These are phyloP conservation scores for Metschnikowia cubensis DNA, from an alignment of 805 yeast species.

Conservation along the genomic window DNA sequence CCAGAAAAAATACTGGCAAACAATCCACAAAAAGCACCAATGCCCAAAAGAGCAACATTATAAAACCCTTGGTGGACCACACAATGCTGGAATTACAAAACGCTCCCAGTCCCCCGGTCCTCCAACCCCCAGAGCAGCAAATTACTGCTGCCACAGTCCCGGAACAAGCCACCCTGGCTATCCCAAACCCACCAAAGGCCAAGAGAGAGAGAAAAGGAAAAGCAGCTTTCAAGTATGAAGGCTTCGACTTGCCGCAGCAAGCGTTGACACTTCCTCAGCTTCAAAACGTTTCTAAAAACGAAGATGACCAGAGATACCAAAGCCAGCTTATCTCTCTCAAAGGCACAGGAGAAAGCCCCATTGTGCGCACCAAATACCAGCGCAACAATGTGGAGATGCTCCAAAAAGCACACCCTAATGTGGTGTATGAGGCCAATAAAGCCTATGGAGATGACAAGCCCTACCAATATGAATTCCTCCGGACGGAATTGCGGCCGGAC, in stretches of 20 bases:
- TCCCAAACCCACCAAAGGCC: background rate
- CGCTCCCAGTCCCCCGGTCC: too few relatives aligned
- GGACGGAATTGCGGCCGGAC: conserved; percentile 9
- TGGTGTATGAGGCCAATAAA: conserved; percentile 11
- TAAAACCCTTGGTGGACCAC: background rate
- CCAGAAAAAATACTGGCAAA: too few relatives aligned
- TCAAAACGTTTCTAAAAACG: too few relatives aligned
- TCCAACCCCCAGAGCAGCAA: background rate
- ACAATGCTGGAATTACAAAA: background rate
- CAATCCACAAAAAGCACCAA: too few relatives aligned
- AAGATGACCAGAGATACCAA: too few relatives aligned
- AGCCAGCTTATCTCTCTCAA: too few relatives aligned
- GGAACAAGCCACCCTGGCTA: background rate
- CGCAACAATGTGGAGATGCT: conserved; percentile 2
- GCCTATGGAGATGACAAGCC: conserved; percentile 9
- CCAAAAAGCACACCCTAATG: conserved; percentile 3
- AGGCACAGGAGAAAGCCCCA: too few relatives aligned
- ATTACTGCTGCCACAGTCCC: background rate
- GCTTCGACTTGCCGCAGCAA: background rate
- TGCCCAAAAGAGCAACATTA: too few relatives aligned
- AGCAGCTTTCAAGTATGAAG: conserved; percentile 6
- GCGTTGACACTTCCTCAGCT: background rate
- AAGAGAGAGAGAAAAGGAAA: conserved; percentile 5
- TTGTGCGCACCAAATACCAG: too few relatives aligned
- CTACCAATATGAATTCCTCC: conserved; percentile 18